Base-by-base conservation (phyloP, 495 filamentous ascomycete genomes). In the Aspergillus leporis region DNA sequence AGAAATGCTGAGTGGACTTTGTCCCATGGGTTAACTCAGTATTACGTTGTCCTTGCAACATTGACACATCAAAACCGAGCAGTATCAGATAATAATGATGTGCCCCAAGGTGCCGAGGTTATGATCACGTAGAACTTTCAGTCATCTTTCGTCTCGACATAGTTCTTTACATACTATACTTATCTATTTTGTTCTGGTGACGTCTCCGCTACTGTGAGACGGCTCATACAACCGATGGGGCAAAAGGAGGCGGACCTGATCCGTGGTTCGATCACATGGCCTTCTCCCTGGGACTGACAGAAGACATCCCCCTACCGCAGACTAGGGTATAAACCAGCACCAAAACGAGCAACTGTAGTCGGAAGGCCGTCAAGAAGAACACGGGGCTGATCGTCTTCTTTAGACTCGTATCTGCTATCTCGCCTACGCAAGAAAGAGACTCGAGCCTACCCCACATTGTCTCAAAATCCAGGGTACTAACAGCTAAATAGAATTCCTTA, bases 41-140 rank as follows among this genome's bases (percentile, higher is more conserved):
- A 41, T 46, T 49, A 22, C 46, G 55, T 51, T 57, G 55, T 41
- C 55, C 55, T 57, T 57, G 55, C 55, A 57, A 57, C 55, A 21
- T 40, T 47, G 43, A 50, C 38, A 18, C 23, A 56, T 46, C 46
- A 46, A 19, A 38, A 53, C 16, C 14, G 14, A n/a, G 2, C 38
- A 12, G 14, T 28, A 28, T 28, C 3, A 6, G 25, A 28, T 28
- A 28, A 28, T n/a, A n/a, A n/a, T n/a, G n/a, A n/a, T n/a, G n/a
- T n/a, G n/a, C n/a, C n/a, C n/a, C n/a, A n/a, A n/a, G n/a, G n/a
- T 28, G 25, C 25, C 25, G 25, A 28, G 25, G 25, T 3, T 28
- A 28, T 6, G 25, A 28, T 28, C 6, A 6, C 25, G 25, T 28
- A 28, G 25, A 28, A 28, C 6, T 28, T 28, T 3, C 3, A 28